These are phyloP conservation scores for Pulveroboletus sp. DNA, from an alignment of 768 basidiomycete genomes.

Conservation along the genomic window DNA sequence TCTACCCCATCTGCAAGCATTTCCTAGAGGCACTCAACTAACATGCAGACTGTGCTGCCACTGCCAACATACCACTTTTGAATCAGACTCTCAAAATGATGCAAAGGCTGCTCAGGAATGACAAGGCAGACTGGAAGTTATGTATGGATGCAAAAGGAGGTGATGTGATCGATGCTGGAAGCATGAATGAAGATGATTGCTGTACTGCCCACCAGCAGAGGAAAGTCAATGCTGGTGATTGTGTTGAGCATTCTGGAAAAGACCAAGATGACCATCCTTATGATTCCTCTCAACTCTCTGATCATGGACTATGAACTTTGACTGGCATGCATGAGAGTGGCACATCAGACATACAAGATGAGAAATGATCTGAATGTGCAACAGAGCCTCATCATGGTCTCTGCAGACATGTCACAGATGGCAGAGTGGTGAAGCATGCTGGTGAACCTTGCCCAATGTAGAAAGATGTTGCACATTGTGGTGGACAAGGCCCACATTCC, in stretches of 20 bases:
- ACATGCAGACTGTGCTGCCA: too few species aligned
- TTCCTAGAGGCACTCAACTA: too few species aligned
- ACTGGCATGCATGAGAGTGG: fast-evolving
- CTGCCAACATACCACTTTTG: too few species aligned
- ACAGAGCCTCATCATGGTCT: constrained; percentile 5
- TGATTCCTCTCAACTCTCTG: neutral
- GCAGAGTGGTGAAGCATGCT: constrained; percentile 8
- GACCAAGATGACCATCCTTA: neutral
- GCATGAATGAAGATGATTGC: neutral
- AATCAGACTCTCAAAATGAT: too few species aligned
- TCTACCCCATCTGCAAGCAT: too few species aligned
- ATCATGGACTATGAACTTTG: neutral
- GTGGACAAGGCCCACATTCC: constrained; percentile 28
- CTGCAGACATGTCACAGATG: constrained; percentile 5
- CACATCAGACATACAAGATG: neutral
- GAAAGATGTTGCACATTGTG: constrained; percentile 5
- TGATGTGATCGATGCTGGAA: too few species aligned
- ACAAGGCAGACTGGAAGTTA: too few species aligned
- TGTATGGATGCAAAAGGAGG: too few species aligned
- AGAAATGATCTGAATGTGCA: neutral
- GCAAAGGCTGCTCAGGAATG: too few species aligned
- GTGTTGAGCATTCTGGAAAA: neutral
- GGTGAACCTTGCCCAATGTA: neutral
- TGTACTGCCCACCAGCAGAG: neutral
- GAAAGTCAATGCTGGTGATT: constrained; percentile 3